Base-by-base conservation (phyloP, 2,329 filamentous ascomycete genomes). In the Monosporascus sp. region DNA sequence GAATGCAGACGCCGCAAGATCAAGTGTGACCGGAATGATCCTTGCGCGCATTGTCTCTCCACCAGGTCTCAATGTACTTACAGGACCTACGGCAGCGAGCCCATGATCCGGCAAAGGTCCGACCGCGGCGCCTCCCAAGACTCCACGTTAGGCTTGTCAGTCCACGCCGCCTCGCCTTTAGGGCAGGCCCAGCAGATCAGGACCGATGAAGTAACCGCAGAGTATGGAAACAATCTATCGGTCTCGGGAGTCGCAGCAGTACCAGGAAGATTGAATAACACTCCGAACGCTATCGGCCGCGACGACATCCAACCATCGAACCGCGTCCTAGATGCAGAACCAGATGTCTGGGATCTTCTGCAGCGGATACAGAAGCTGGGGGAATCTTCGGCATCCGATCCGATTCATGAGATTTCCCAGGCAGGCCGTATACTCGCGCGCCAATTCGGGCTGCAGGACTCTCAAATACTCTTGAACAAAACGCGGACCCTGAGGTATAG, bases 1-100 rank as follows among this genome's bases (percentile, higher is more conserved):
- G 67, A 72, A 54, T 77, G 75, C 60, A 67, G 74, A 18, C 69
- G 71, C 18, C 69, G 74, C 38, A 77, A 77, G 60, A 69, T 77
- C 62, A 75, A 74, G 50, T 77, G 74, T 54, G 71, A 77, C 54
- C 64, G 73, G 1, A 68, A 64, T n/a, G 61, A 67, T 18, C 74
- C 74, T 4, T 77, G 74, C 55, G 52, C 57, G 15, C 70, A 69
- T 54, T 76, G 72, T 57, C 60, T 65, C 17, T 60, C 64, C 1
- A 62, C 64, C 18, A 66, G 64, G 44, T 57, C 60, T 45, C 58
- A 58, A 5, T 76, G 73, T 51, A 62, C 54, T 17, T 75, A 62
- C 53, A 62, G 60, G 37, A 27, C 55, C 17, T 60, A 58, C 51
- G 36, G 36, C 46, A 51, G 57, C 48, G 55, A 55, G 7, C 51